phyloP scores from a whole-genome alignment of 108 stramenopile species.

The Bacterosira constricta region DNA sequence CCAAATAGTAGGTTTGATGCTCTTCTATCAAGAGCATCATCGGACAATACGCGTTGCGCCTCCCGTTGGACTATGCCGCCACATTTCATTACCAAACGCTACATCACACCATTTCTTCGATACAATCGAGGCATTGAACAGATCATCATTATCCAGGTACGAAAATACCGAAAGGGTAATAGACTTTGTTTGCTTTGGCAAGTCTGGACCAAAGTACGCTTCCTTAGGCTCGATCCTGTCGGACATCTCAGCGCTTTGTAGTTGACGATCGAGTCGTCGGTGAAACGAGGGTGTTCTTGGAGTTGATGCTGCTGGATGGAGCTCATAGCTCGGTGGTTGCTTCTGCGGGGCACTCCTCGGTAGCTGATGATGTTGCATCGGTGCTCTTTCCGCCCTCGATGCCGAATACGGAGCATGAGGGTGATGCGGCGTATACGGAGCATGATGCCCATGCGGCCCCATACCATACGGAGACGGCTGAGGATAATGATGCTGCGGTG shows the following conservation, averaged over 20 bases:
- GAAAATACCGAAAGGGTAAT: slow-evolving; percentile 72
- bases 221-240: slow-evolving; percentile 35
- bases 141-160: slow-evolving; percentile 74
- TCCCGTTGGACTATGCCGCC: slow-evolving; percentile 22
- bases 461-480: slow-evolving; percentile 44
- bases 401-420: slow-evolving; percentile 20
- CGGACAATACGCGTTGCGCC: not conserved
- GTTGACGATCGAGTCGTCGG: slow-evolving; percentile 23
- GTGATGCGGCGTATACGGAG: slow-evolving; percentile 15
- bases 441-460: slow-evolving; percentile 35
- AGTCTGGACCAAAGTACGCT: slow-evolving; percentile 60
- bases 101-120: slow-evolving; percentile 72
- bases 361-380: slow-evolving; percentile 3
- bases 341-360: not conserved
- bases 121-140: slow-evolving; percentile 88
- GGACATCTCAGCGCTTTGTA: slow-evolving; percentile 16
- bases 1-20: too few relatives aligned
- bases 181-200: slow-evolving; percentile 59
- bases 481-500: slow-evolving; percentile 1
- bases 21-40: too few relatives aligned
- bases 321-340: slow-evolving; percentile 1
- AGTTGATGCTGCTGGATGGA: slow-evolving; percentile 6
- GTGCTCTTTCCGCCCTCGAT: slow-evolving; percentile 6
- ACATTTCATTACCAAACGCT: slow-evolving; percentile 58
- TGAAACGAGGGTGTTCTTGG: slow-evolving; percentile 21